Percentiles rank a stretch among this genome's conserved stretches.
Evolutionary conservation across 331 rosid genomes (phyloP).

Genomic region (Telfairia occidentalis): DNA sequence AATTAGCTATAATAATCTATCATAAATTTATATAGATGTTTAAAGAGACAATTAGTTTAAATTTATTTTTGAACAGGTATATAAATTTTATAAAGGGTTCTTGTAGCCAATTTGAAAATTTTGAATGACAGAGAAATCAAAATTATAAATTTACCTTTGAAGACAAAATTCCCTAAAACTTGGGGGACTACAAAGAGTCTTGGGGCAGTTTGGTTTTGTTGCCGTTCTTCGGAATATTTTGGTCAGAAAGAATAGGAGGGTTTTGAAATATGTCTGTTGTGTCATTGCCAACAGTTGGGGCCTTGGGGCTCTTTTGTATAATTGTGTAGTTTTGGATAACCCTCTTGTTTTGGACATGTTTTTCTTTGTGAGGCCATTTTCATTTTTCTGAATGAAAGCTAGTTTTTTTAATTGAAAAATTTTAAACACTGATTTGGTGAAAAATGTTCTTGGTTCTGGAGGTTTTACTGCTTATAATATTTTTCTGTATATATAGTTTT

Average conservation of each 20-base stretch:
- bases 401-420: no score
- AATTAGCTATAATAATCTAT: background rate
- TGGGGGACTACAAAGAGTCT: background rate
- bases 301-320: background rate
- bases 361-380: background rate
- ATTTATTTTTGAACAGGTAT: background rate
- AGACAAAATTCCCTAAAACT: background rate
- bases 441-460: no score
- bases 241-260: background rate
- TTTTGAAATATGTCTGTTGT: background rate
- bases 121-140: background rate
- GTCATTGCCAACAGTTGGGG: background rate
- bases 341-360: background rate
- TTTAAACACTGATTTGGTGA: no score
- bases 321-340: background rate
- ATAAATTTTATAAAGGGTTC: background rate
- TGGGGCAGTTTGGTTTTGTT: background rate
- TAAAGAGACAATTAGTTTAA: background rate
- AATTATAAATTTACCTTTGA: background rate
- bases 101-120: no score
- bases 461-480: no score
- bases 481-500: background rate
- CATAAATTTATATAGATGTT: background rate
- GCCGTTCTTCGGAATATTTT: background rate
- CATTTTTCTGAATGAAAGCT: background rate